Conservation (phyloP, 768 basidiomycete species). For the Bullera alba region DNA sequence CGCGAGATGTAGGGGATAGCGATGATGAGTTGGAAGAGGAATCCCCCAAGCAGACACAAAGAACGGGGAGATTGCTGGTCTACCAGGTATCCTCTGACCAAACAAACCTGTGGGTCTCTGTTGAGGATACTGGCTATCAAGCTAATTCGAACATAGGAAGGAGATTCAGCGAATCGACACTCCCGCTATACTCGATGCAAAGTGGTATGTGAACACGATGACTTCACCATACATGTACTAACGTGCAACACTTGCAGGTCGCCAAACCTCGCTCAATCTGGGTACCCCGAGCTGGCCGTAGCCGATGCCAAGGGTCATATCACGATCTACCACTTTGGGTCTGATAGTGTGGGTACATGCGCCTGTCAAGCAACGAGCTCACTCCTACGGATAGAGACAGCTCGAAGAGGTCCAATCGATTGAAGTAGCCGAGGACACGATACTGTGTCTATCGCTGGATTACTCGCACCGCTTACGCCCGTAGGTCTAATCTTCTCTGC, state of each 20-base stretch:
- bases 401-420: conserved; percentile 33
- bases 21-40: conserved; percentile 18
- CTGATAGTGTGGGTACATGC: neutral
- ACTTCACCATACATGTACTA: neutral
- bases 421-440: conserved; percentile 50
- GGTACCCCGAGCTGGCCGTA: conserved; percentile 54
- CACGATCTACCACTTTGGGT: conserved; percentile 50
- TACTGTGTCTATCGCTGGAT: conserved; percentile 82
- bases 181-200: conserved; percentile 85
- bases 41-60: conserved; percentile 16
- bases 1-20: conserved; percentile 6
- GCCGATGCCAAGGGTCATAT: conserved; percentile 81
- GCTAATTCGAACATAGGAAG: conserved; percentile 29
- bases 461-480: conserved; percentile 65
- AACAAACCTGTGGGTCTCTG: conserved; percentile 16
- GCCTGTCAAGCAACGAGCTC: too few species aligned
- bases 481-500: conserved; percentile 9
- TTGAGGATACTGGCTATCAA: neutral
- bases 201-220: conserved; percentile 60
- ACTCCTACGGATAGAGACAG: too few species aligned
- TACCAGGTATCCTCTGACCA: conserved; percentile 50
- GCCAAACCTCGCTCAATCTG: conserved; percentile 12
- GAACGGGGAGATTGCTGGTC: conserved; percentile 69
- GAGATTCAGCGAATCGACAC: conserved; percentile 61
- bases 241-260: conserved; percentile 6